phyloP scores from a whole-genome alignment of 2,329 filamentous ascomycete genomes.

The Fusarium brachygibbosum region DNA sequence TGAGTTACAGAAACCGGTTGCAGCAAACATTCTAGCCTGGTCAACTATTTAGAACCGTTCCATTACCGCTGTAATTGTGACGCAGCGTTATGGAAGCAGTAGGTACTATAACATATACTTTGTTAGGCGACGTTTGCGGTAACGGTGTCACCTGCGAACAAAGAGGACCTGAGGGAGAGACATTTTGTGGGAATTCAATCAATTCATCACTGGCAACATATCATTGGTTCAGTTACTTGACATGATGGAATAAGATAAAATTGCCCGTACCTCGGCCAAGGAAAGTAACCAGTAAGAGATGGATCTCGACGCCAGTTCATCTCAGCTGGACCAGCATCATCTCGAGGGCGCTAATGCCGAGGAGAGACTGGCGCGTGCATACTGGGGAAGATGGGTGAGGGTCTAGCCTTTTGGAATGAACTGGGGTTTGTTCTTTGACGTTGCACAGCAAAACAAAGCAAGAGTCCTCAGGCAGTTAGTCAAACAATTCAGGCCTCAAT shows the following conservation, averaged over 20 bases:
- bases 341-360: conserved; percentile 32
- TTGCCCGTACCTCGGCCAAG: conserved; percentile 17
- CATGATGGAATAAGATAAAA: conserved; percentile 25
- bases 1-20: conserved; percentile 4
- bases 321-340: conserved; percentile 50
- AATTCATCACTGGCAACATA: conserved; percentile 21
- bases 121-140: conserved; percentile 31
- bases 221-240: conserved; percentile 31
- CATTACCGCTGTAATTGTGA: conserved; percentile 11
- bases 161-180: not conserved
- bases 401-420: conserved; percentile 35
- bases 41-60: not conserved
- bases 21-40: conserved; percentile 1
- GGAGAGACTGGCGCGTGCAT: conserved; percentile 23
- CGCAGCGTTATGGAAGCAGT: conserved; percentile 5
- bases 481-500: not conserved
- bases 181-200: conserved; percentile 35
- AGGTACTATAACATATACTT: conserved; percentile 18
- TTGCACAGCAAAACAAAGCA: not conserved
- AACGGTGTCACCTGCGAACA: conserved; percentile 14
- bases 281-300: conserved; percentile 19
- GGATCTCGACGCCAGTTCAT: conserved; percentile 30
- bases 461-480: not conserved
- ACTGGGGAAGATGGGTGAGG: conserved; percentile 1
- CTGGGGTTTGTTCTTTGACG: not conserved